Percentiles rank a stretch among this genome's conserved stretches.
phyloP scores from a whole-genome alignment of 495 filamentous ascomycete genomes.

The Penicillium daleae region DNA sequence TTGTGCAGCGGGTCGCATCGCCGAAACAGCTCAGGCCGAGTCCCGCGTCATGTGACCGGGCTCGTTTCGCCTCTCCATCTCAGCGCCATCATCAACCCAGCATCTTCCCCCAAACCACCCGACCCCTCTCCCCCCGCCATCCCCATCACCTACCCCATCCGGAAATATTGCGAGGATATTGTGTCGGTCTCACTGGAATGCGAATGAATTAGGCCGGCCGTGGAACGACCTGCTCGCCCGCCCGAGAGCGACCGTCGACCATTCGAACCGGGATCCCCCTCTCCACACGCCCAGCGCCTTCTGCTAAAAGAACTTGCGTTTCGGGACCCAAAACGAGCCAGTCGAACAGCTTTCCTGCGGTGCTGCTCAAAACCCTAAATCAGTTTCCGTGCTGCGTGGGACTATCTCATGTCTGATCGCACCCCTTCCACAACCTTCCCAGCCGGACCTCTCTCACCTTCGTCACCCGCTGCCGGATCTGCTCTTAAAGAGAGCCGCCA shows the following conservation, averaged over 20 bases:
- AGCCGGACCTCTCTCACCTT: slow-evolving; percentile 49
- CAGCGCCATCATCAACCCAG: slow-evolving; percentile 35
- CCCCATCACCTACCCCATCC: slow-evolving; percentile 32
- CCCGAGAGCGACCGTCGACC: slow-evolving; percentile 46
- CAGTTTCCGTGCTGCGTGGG: slow-evolving; percentile 13
- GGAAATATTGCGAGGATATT: slow-evolving; percentile 18
- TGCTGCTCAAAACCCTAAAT: slow-evolving; percentile 11
- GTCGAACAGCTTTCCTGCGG: slow-evolving; percentile 13
- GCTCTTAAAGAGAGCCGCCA: slow-evolving; percentile 41
- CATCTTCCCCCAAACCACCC: slow-evolving; percentile 36
- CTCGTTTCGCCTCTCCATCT: slow-evolving; percentile 48
- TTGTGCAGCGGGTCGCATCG: slow-evolving; percentile 9
- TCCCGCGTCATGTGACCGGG: slow-evolving; percentile 39
- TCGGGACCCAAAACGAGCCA: slow-evolving; percentile 19
- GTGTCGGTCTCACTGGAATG: slow-evolving; percentile 39
- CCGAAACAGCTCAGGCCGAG: slow-evolving; percentile 17
- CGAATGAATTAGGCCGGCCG: slow-evolving; percentile 42
- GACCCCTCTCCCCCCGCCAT: slow-evolving; percentile 24
- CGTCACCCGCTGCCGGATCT: slow-evolving; percentile 45
- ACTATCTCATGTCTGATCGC: slow-evolving; percentile 50
- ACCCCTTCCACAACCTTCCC: slow-evolving; percentile 41
- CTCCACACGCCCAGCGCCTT: slow-evolving; percentile 26
- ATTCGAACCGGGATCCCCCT: slow-evolving; percentile 32
- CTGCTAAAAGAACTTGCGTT: slow-evolving; percentile 26
- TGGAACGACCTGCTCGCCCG: slow-evolving; percentile 45